Percentiles rank a stretch among this genome's conserved stretches.
Conservation (phyloP, 768 basidiomycete species). For the Tricholoma flavovirens region DNA sequence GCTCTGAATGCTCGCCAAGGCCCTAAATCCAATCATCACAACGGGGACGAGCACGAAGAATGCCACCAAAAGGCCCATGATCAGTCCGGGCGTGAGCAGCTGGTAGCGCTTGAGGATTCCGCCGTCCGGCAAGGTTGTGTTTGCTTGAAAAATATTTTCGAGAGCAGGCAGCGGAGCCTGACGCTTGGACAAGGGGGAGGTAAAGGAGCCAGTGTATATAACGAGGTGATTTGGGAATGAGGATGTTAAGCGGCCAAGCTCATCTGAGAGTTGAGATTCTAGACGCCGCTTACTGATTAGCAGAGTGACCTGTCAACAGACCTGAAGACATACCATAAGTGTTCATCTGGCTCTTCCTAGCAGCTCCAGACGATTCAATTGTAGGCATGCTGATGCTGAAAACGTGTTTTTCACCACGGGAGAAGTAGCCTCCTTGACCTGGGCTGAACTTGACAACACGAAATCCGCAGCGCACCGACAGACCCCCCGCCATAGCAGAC, state of each 20-base stretch:
- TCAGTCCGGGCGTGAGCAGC: constrained; percentile 70
- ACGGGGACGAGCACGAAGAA: constrained; percentile 68
- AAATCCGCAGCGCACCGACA: constrained; percentile 52
- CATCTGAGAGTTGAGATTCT: constrained; percentile 42
- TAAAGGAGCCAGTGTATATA: constrained; percentile 55
- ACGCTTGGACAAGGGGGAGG: constrained; percentile 17
- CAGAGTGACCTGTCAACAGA: background rate
- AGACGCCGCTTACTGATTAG: constrained; percentile 6
- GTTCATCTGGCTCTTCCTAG: constrained; percentile 43
- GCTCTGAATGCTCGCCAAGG: constrained; percentile 71
- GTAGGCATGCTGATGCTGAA: constrained; percentile 53
- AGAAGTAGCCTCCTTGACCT: constrained; percentile 30
- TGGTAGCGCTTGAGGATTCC: constrained; percentile 73
- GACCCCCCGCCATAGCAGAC: constrained; percentile 32
- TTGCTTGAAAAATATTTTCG: constrained; percentile 17
- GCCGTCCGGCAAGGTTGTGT: constrained; percentile 36
- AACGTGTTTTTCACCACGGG: constrained; percentile 44
- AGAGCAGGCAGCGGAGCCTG: constrained; percentile 19
- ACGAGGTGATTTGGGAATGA: constrained; percentile 59
- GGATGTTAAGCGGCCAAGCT: constrained; percentile 43
- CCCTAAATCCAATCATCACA: constrained; percentile 54
- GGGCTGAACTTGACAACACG: constrained; percentile 37
- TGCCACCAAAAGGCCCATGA: constrained; percentile 54
- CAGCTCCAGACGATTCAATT: constrained; percentile 33
- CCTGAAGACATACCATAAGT: constrained; percentile 43